Evolutionary conservation across 148 eudicot species (phyloP), one percentile per base, ranked within the genome.

Genomic region (Arbutus unedo): DNA sequence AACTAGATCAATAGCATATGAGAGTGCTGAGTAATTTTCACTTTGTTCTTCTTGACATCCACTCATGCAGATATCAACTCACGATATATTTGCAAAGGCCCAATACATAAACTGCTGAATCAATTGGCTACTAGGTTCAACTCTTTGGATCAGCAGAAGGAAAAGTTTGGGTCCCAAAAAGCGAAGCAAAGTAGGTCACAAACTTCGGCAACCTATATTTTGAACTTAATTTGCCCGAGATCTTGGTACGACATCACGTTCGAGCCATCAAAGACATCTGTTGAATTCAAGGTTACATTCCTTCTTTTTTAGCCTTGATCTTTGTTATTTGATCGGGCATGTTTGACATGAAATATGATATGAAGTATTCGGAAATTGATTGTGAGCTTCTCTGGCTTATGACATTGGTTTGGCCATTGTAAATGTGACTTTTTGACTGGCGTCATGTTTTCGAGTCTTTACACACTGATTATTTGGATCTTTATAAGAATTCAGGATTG

Each of bases 51-150:
- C 74, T 91, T 88, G 77, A 85, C 88, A 84, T 88, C 81, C 84
- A 84, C 87, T 56, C 81, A 44, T 66, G 23, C 84, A 94, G 99
- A 97, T 85, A 89, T 97, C 55, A 97, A 97, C 83, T 91, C 96
- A 67, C 90, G 97, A 86, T 89, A 91, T 89, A 81, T 92, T 50
- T 86, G 78, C 85, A 94, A 91, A 88, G 93, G 99, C 53, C 93
- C 95, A 68, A 91, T 97, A 74, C 99, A 97, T 90, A 96, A 92
- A 87, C 72, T 91, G 77, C 84, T 97, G 80, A 89, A 88, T 85
- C 90, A 89, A 84, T 81, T 94, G 83, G 95, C 96, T 13, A 88
- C 84, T 68, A 87, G 80, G 41, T 85, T 84, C 84, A 77, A 84
- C 79, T 83, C 47, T 90, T 83, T 76, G 85, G 88, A 87, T 82